Base-by-base conservation (phyloP, 305 asterid genomes). In the Solanum aculeatissimum region DNA sequence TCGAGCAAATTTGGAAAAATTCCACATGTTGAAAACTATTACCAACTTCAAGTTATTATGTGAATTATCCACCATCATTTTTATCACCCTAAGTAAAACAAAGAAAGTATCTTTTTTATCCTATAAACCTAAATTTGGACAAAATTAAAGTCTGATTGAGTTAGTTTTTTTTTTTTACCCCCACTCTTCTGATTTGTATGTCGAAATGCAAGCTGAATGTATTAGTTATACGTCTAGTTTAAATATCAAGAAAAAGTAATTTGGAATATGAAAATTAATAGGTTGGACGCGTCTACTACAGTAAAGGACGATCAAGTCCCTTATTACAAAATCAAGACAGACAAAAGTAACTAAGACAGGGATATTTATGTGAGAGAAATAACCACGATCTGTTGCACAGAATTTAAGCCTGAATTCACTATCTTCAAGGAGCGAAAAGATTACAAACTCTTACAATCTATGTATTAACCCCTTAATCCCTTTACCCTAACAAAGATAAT, bases 1-100 rank as follows among this genome's bases (percentile, higher is more conserved):
- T 97, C 2, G 99, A 97, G 75, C 89, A 85, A 9, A 97, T 97
- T 60, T 97, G 99, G 99, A 87, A 43, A 57, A 92, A 88, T 78
- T 89, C 97, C 70, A 88, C 80, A 47, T 8, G 38, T 75, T 88
- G 66, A 89, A 18, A 68, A 27, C 27, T 2, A 65, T 63, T 27
- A 10, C 38, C 71, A 27, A 63, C 42, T 27, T 32, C 49, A 68
- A 35, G 16, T 35, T 32, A 68, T 35, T 32, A 68, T 69, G 77
- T 35, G 77, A n/a, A 68, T 68, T 68, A 49, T 16, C 18, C 18
- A 69, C 77, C 27, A 38, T 69, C 27, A 35, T 68, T 68, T 68
- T 68, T 68, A 68, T 38, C 15, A 35, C 77, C 51, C 38, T 0
- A 35, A 35, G 42, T 25, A 21, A 45, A 74, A 72, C 27, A 23